A percentile compares a stretch with the other conserved stretches of the same genome.
Conservation (phyloP, 1,139 yeast genomes). For the Nadsonia starkeyi-henricii region DNA sequence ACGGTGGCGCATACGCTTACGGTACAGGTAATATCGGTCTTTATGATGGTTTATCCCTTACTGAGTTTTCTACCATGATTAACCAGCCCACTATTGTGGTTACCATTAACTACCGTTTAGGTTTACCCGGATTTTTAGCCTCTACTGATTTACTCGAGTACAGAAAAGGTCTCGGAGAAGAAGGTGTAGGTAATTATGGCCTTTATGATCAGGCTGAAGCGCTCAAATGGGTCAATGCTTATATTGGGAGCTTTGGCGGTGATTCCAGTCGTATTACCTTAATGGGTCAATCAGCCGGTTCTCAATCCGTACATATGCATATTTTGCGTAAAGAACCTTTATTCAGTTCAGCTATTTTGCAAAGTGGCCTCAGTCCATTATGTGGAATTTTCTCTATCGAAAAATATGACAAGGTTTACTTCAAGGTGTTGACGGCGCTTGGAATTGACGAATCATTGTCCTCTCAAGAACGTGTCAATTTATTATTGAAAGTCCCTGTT, state of each 20-base stretch:
- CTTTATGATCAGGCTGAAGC: constrained; percentile 2
- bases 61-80: constrained; percentile 4
- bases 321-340: background rate
- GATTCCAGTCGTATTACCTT: constrained; percentile 2
- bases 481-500: background rate
- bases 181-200: constrained; percentile 5
- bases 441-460: background rate
- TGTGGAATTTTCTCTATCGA: background rate
- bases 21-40: constrained; percentile 12
- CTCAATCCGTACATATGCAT: background rate
- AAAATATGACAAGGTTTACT: background rate
- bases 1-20: constrained; percentile 19
- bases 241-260: constrained; percentile 4
- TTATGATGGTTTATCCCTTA: constrained; percentile 3
- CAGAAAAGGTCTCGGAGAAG: constrained; percentile 1
- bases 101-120: constrained; percentile 6
- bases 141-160: background rate
- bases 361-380: background rate
- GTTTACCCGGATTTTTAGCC: constrained; percentile 4
- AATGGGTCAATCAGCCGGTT: constrained; percentile 4
- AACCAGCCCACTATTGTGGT: constrained; percentile 9
- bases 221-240: constrained; percentile 1
- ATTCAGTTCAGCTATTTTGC: background rate
- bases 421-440: background rate
- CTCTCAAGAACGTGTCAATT: background rate